Base-by-base conservation (phyloP, 2,329 filamentous ascomycete species). In the Magnaporthiopsis incrustans region DNA sequence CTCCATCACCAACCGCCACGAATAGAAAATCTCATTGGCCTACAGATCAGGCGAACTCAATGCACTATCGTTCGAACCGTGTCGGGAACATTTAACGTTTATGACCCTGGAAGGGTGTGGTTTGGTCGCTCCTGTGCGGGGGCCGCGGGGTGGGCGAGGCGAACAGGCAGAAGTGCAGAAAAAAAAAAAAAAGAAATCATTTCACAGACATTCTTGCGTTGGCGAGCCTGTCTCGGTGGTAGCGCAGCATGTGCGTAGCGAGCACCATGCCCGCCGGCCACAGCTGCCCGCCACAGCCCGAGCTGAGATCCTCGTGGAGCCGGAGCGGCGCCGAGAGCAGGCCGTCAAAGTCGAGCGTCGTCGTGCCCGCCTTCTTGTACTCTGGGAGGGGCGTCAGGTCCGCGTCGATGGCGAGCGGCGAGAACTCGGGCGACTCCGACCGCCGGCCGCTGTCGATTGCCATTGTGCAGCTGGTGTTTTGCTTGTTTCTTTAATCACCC, bases 221-320 rank as follows among this genome's bases (percentile, higher is more conserved):
- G 65, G 76, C 76, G 67, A 96, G 75, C 68, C 85, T 78, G n/a
- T 83, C 77, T 67, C 79, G 79, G 70, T 91, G 89, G 72, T 88
- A 88, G 63, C 88, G 85, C 65, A 98, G 81, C 82, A 98, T 84
- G 73, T 98, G 96, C 75, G 89, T 91, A 26, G 90, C 85, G 63
- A 99, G 81, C 22, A 95, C 85, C 86, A 96, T 90, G 14, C 95
- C 95, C 0, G 94, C 94, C 3, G 93, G 94, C 95, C 95, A 98
- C 14, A 96, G 83, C 76, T 96, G 91, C 2, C 95, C 95, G 61
- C 95, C 95, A 75, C 95, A 98, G 66, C 95, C 95, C 67, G 90
- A 86, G 65, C 85, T 86, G 60, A 97, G 83, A 75, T 98, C 93
- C 75, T 97, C 92, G 71, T 91, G 89, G 22, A 98, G 84, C 66